A percentile compares a stretch with the other conserved stretches of the same genome.
phyloP scores from a whole-genome alignment of 768 basidiomycete species.

The Phanerochaete carnosa region DNA sequence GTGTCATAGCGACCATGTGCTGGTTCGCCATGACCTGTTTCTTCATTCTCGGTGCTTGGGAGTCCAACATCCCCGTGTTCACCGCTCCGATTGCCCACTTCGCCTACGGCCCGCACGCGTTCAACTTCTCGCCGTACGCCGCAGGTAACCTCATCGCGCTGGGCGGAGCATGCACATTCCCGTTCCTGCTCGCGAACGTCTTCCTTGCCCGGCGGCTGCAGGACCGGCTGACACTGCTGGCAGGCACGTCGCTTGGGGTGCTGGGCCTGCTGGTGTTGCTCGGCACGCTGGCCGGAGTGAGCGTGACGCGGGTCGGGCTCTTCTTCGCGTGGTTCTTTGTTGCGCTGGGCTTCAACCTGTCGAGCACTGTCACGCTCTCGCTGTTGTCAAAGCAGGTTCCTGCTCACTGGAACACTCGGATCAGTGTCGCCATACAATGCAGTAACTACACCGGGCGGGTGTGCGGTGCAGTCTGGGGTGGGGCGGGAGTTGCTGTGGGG shows the following conservation, averaged over 20 bases:
- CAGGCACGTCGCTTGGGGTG: slow-evolving; percentile 49
- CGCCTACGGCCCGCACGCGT: slow-evolving; percentile 25
- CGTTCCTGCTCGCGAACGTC: slow-evolving; percentile 64
- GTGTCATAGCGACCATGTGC: slow-evolving; percentile 60
- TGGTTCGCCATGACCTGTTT: slow-evolving; percentile 70
- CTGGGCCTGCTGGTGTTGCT: slow-evolving; percentile 50
- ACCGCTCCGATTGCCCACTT: slow-evolving; percentile 21
- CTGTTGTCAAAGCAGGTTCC: slow-evolving; percentile 69
- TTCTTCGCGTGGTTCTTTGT: slow-evolving; percentile 52
- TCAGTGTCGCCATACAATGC: slow-evolving; percentile 63
- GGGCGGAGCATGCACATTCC: slow-evolving; percentile 58
- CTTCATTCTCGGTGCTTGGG: slow-evolving; percentile 69
- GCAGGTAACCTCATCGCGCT: slow-evolving; percentile 72
- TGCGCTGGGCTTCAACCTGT: slow-evolving; percentile 70
- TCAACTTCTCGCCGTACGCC: slow-evolving; percentile 57
- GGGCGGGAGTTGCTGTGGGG: slow-evolving; percentile 54
- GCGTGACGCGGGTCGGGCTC: slow-evolving; percentile 44
- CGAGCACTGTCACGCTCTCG: slow-evolving; percentile 66
- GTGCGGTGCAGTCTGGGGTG: slow-evolving; percentile 66
- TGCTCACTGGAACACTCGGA: slow-evolving; percentile 52
- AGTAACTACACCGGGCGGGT: slow-evolving; percentile 67
- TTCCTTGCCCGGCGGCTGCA: slow-evolving; percentile 53
- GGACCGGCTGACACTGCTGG: slow-evolving; percentile 55
- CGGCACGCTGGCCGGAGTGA: slow-evolving; percentile 20
- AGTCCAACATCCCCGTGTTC: slow-evolving; percentile 65